Evolutionary conservation across 2,329 filamentous ascomycete species (phyloP), one percentile per base, ranked within the genome.

Genomic region (Didymella pinodella): DNA sequence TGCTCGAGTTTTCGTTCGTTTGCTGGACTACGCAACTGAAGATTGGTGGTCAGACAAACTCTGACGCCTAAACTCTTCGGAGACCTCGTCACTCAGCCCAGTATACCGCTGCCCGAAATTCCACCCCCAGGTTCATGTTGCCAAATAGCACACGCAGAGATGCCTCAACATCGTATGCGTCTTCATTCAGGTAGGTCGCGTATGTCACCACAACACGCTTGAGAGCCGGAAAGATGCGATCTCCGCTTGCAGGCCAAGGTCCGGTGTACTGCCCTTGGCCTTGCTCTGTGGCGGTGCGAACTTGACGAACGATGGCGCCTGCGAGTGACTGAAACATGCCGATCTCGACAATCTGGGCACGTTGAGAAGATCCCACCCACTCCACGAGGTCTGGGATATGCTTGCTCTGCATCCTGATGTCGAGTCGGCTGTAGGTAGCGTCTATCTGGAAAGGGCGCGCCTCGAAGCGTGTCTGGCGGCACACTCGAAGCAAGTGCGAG

Each of bases 321-420:
- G 49, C 49, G 20, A 53, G 49, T 16, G 49, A 53, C 31, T 26
- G 49, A 10, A 46, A 53, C 40, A 51, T 51, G 16, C 41, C 40
- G 7, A 51, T 44, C 20, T 34, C 38, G 3, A 51, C 20, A 2
- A 51, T 26, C 8, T 28, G 38, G 14, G 38, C 40, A n/a, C 48
- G 34, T 10, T 53, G 31, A 3, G 14, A 16, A 28, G 16, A 10
- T 6, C 49, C 22, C 2, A 53, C 20, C 20, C 40, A 53, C 16
- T 25, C 2, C 10, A 53, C 25, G 7, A 53, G 49, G 34, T 46
- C 31, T 22, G 20, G 22, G 10, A 44, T 34, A 20, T 44, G 48
- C 20, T 6, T n/a, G 20, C 48, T 31, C 14, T 51, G 28, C 28
- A 43, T 44, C 22, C 48, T 51, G 38, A 51, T 32, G 12, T 31